phyloP scores from a whole-genome alignment of 2,329 filamentous ascomycete species.

The Penicillium sp. region DNA sequence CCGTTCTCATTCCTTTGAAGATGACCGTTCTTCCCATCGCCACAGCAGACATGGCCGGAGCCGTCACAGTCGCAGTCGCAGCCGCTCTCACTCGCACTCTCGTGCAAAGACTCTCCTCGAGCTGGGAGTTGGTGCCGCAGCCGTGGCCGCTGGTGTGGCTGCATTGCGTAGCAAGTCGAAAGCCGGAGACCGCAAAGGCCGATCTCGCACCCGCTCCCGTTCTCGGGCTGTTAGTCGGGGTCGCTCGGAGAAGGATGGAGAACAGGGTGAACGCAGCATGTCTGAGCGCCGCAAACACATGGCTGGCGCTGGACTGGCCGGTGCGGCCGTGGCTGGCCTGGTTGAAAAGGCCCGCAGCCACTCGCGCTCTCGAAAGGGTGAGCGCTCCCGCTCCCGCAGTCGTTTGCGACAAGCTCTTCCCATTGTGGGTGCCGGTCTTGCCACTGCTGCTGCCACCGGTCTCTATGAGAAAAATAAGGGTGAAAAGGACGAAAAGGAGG shows the following conservation, averaged over 20 bases:
- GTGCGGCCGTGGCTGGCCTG: conserved; percentile 62
- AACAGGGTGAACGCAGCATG: conserved; percentile 35
- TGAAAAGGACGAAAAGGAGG: conserved; percentile 56
- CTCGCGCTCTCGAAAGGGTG: conserved; percentile 54
- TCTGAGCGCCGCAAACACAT: conserved; percentile 58
- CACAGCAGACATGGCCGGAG: conserved; percentile 33
- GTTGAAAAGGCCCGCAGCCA: conserved; percentile 58
- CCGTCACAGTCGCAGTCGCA: conserved; percentile 37
- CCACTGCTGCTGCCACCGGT: conserved; percentile 61
- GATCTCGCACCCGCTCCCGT: conserved; percentile 50
- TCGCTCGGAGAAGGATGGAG: conserved; percentile 19
- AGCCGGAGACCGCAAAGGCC: conserved; percentile 50
- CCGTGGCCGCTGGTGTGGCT: conserved; percentile 60
- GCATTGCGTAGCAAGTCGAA: conserved; percentile 56
- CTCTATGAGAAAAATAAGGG: conserved; percentile 64
- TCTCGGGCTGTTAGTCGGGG: conserved; percentile 40
- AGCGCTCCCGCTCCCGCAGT: conserved; percentile 54
- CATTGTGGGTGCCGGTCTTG: conserved; percentile 60
- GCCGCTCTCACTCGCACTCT: conserved; percentile 50
- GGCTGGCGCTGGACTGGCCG: conserved; percentile 62
- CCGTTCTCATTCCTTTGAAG: conserved; percentile 44
- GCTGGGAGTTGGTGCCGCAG: conserved; percentile 55
- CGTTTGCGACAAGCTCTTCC: conserved; percentile 58
- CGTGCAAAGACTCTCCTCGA: conserved; percentile 55
- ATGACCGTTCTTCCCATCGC: conserved; percentile 39